Conservation (phyloP, 345 rosid species). For the Aquilaria malaccensis region DNA sequence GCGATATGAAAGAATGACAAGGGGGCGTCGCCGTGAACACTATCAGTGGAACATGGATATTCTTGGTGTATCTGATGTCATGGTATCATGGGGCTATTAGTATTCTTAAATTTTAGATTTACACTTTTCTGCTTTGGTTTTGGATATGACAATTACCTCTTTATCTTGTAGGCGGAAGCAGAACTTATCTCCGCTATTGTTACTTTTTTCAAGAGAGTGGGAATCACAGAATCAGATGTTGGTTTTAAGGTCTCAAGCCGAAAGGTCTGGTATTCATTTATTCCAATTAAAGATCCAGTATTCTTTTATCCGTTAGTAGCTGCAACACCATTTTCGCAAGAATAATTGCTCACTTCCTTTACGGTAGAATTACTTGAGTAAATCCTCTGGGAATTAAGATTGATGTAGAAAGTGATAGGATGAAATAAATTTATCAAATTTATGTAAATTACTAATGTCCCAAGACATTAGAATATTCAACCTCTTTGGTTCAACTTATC, state of each 20-base stretch:
- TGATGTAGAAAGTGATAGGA: no score
- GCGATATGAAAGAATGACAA: conserved; percentile 97
- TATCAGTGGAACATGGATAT: conserved; percentile 99
- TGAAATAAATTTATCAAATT: no score
- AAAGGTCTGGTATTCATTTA: conserved; percentile 40
- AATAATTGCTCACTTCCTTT: background rate
- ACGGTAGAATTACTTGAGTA: background rate
- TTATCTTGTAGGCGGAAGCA: conserved; percentile 72
- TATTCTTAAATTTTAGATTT: no score
- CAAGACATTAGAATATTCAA: background rate
- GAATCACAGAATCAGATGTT: conserved; percentile 76
- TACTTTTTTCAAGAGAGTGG: conserved; percentile 75
- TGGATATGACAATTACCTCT: conserved; percentile 4
- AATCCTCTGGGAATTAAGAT: background rate
- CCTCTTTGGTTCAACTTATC: background rate
- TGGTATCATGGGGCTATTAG: conserved; percentile 28
- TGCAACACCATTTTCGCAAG: background rate
- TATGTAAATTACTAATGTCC: no score
- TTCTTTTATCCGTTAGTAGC: background rate
- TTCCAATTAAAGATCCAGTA: background rate
- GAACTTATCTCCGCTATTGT: conserved; percentile 81
- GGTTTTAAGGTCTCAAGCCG: conserved; percentile 95
- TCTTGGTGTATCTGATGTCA: conserved; percentile 83
- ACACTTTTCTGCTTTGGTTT: background rate
- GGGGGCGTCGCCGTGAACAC: conserved; percentile 95